phyloP scores from a whole-genome alignment of 441 rosid species.

The Flueggea neowawraea region DNA sequence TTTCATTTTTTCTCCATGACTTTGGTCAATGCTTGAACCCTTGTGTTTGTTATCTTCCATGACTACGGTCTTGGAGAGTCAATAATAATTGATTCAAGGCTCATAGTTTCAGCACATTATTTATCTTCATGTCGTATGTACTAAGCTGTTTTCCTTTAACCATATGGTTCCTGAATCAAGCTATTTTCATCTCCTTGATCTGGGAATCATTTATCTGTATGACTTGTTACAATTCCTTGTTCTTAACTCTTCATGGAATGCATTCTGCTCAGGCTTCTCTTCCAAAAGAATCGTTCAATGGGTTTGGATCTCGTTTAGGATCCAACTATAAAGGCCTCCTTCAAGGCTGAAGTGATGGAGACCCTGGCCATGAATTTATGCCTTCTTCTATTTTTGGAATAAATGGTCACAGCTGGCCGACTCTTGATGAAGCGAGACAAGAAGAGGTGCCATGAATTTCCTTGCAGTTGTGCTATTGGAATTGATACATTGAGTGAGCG shows the following conservation, averaged over 20 bases:
- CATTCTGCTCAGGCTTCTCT: slow-evolving; percentile 36
- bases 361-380: slow-evolving; percentile 29
- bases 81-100: no score
- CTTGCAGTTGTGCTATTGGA: slow-evolving; percentile 37
- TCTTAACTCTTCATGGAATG: slow-evolving; percentile 6
- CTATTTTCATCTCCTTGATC: not conserved
- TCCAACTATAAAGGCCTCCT: slow-evolving; percentile 36
- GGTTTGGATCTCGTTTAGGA: slow-evolving; percentile 40
- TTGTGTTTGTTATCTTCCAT: no score
- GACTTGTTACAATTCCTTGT: not conserved
- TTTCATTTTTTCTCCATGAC: no score
- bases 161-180: no score
- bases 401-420: slow-evolving; percentile 42
- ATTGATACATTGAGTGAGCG: slow-evolving; percentile 53
- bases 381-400: slow-evolving; percentile 24
- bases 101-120: no score
- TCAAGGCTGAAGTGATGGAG: slow-evolving; percentile 24
- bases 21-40: no score
- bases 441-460: slow-evolving; percentile 43
- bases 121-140: no score
- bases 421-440: slow-evolving; percentile 44
- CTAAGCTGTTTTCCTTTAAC: no score
- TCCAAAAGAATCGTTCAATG: slow-evolving; percentile 30
- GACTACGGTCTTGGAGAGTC: no score
- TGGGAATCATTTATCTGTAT: not conserved